Evolutionary conservation across 2,329 filamentous ascomycete species (phyloP), one percentile per base, ranked within the genome.

Genomic region (Sporothrix euskadiensis): DNA sequence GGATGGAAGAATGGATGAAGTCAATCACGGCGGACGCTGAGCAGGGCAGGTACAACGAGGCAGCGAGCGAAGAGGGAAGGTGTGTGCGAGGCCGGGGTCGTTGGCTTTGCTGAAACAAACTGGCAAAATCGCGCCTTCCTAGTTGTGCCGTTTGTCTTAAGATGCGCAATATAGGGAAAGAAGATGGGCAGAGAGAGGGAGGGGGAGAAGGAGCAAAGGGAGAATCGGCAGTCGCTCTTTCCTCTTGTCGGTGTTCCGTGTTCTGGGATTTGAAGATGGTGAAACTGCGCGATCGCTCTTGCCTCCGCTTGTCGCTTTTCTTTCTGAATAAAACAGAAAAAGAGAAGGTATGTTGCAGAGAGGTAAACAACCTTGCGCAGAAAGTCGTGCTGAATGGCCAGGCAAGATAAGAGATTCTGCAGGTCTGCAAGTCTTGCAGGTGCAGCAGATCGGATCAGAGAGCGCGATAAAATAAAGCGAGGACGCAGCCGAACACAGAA

Each of bases 1-100:
- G 44, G 49, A 71, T 72, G 71, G 59, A 72, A 71, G 70, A 71
- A 71, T 47, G 69, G 70, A 71, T 49, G 35, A 66, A 66, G 61
- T 47, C 39, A 30, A 44, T 66, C 22, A 22, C 39, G 39, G 61
- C 39, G 22, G 41, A 35, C 22, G 16, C 22, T 47, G 22, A 47
- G 22, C 39, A 47, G 61, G 61, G 39, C 39, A 54, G 47, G 35
- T 44, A 44, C 49, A 54, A 35, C 22, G 22, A 35, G 41, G 39
- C 35, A 47, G 54, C 22, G 9, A 32, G 6, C 19, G 47, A 52
- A 8, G 44, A 71, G 26, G 35, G 35, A 26, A 49, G 66, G 49
- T 26, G 59, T 65, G 59, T 12, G 26, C 47, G 44, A 54, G 65
- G 47, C 44, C 65, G 65, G 32, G 59, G 59, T 66, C n/a, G 56